phyloP scores from a whole-genome alignment of 129 eudicot species.

The Glebionis coronaria region DNA sequence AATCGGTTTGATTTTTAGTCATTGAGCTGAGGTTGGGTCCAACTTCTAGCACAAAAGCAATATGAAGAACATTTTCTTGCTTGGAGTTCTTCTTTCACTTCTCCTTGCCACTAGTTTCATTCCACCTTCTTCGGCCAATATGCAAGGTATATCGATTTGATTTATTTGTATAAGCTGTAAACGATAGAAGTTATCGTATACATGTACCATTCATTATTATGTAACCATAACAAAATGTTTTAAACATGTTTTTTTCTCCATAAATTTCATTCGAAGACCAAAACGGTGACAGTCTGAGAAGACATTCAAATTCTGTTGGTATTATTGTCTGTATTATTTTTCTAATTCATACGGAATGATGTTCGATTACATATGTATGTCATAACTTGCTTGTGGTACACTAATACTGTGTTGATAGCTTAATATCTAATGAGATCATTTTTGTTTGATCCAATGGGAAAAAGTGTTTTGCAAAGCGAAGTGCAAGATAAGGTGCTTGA shows the following conservation, averaged over 20 bases:
- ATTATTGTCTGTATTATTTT: too few relatives aligned
- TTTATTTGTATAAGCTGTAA: too few relatives aligned
- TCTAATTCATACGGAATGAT: too few relatives aligned
- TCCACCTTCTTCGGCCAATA: conserved; percentile 29
- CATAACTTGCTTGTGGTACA: too few relatives aligned
- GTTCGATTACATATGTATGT: too few relatives aligned
- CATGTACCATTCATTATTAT: not conserved
- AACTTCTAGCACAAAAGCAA: not conserved
- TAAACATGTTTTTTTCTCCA: not conserved
- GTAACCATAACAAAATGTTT: not conserved
- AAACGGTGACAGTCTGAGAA: too few relatives aligned
- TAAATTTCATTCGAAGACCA: too few relatives aligned
- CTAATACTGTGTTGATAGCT: not conserved
- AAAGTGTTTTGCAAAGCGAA: conserved; percentile 42
- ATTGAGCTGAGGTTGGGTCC: not conserved
- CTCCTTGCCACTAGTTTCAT: conserved; percentile 23
- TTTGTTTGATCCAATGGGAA: conserved; percentile 1
- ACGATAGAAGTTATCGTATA: too few relatives aligned
- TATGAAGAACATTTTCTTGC: conserved; percentile 28
- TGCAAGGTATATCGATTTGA: conserved; percentile 25
- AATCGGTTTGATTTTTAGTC: conserved; percentile 15
- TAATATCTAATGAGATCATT: not conserved
- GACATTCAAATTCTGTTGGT: too few relatives aligned
- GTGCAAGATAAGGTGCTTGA: conserved; percentile 58
- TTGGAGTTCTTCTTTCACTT: conserved; percentile 34